Evolutionary conservation across 208 protist species (phyloP).

Genomic region (Trypanosoma theileri): DNA sequence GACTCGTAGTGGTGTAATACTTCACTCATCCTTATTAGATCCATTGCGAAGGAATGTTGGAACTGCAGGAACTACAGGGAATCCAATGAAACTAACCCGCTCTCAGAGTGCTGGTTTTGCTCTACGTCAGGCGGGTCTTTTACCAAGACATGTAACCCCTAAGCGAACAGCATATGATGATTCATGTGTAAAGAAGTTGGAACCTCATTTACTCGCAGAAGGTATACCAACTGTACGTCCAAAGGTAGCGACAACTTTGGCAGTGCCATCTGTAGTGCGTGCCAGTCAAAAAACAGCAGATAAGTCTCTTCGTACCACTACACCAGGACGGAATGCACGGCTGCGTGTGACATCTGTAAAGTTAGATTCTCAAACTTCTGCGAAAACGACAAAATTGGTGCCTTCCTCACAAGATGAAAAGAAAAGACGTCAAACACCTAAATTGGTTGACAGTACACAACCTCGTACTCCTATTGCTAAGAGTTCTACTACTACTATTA

Average conservation of each 20-base stretch:
- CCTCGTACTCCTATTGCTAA: not conserved
- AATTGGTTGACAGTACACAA: not conserved
- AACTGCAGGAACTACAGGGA: not conserved
- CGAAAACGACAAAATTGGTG: not conserved
- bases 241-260: not conserved
- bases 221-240: not conserved
- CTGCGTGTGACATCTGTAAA: slow-evolving; percentile 8
- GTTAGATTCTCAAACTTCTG: not conserved
- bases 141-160: not conserved
- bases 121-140: not conserved
- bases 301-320: not conserved
- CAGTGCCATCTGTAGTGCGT: not conserved
- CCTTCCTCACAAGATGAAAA: not conserved
- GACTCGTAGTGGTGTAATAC: not conserved
- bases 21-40: not conserved
- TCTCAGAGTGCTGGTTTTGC: slow-evolving; percentile 6
- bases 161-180: slow-evolving; percentile 7
- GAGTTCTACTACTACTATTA: no score
- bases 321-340: not conserved
- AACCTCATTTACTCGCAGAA: not conserved
- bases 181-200: not conserved
- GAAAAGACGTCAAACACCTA: not conserved
- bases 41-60: not conserved
- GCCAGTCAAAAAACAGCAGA: no score
- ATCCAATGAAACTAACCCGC: not conserved